These are phyloP conservation scores for Paecilomyces formosus DNA, from an alignment of 2,329 filamentous ascomycete species.

Conservation along the genomic window DNA sequence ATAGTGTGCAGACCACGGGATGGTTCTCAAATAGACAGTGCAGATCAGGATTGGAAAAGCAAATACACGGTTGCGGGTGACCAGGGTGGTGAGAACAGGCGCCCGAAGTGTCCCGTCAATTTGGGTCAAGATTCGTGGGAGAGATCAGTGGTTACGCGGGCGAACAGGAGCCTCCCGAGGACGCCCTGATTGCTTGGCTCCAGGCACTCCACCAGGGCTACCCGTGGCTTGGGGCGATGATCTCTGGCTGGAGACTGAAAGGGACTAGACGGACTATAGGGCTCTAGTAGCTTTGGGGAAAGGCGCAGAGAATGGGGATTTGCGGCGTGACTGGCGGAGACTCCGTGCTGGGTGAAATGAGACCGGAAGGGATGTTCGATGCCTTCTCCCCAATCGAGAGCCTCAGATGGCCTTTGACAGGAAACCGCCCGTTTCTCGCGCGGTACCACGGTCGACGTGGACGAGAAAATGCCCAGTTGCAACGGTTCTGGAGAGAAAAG, in stretches of 20 bases:
- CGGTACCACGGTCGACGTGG: conserved; percentile 8
- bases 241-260: conserved; percentile 8
- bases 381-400: conserved; percentile 11
- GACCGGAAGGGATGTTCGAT: conserved; percentile 8
- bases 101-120: conserved; percentile 12
- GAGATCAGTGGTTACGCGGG: not conserved
- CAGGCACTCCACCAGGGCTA: conserved; percentile 3
- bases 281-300: conserved; percentile 7
- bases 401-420: conserved; percentile 7
- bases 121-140: conserved; percentile 8
- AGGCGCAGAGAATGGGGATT: conserved; percentile 9
- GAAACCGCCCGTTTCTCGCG: conserved; percentile 8
- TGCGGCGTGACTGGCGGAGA: conserved; percentile 10
- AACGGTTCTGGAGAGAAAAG: not conserved
- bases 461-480: not conserved
- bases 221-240: conserved; percentile 9
- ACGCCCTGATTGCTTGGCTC: not conserved
- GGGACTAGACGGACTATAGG: no score
- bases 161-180: not conserved
- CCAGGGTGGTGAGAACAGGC: not conserved
- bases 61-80: not conserved
- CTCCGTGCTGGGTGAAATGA: conserved; percentile 11
- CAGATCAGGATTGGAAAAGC: not conserved
- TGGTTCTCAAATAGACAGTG: not conserved
- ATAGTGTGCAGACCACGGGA: not conserved